phyloP scores from a whole-genome alignment of 805 yeast genomes.

The Candida insectorum region DNA sequence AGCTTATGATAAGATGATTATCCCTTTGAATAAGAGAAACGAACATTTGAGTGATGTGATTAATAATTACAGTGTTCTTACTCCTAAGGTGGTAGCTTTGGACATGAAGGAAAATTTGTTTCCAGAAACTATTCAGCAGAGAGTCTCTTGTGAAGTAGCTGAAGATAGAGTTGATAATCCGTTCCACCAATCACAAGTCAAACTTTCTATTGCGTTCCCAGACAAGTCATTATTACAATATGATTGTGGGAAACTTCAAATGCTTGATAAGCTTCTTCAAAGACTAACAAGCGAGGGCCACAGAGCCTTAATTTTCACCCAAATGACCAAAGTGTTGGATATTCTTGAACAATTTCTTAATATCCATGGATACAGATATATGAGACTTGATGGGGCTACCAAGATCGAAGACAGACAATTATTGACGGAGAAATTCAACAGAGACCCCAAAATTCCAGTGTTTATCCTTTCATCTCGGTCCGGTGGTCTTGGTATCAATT shows the following conservation, averaged over 20 bases:
- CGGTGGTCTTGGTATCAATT: slow-evolving; percentile 96
- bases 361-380: slow-evolving; percentile 88
- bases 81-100: slow-evolving; percentile 80
- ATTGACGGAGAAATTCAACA: slow-evolving; percentile 87
- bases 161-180: slow-evolving; percentile 45
- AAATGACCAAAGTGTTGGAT: slow-evolving; percentile 96
- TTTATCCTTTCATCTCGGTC: slow-evolving; percentile 93
- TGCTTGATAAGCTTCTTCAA: slow-evolving; percentile 69
- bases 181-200: slow-evolving; percentile 81
- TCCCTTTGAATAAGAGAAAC: slow-evolving; percentile 24
- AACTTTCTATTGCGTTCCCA: slow-evolving; percentile 90
- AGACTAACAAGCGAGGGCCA: slow-evolving; percentile 85
- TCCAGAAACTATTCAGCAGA: slow-evolving; percentile 36
- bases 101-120: slow-evolving; percentile 58
- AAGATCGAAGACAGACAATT: slow-evolving; percentile 95
- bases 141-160: slow-evolving; percentile 26
- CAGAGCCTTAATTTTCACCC: slow-evolving; percentile 92
- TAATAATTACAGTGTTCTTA: slow-evolving; percentile 78
- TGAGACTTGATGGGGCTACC: slow-evolving; percentile 97
- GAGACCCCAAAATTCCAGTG: slow-evolving; percentile 81
- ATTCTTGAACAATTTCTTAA: slow-evolving; percentile 89
- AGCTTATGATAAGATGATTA: slow-evolving; percentile 17
- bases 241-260: slow-evolving; percentile 96
- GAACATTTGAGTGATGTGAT: slow-evolving; percentile 46
- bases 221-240: slow-evolving; percentile 88